Base-by-base conservation (phyloP, 192 early-diverging fungal genomes). In the Piromyces finnis region DNA sequence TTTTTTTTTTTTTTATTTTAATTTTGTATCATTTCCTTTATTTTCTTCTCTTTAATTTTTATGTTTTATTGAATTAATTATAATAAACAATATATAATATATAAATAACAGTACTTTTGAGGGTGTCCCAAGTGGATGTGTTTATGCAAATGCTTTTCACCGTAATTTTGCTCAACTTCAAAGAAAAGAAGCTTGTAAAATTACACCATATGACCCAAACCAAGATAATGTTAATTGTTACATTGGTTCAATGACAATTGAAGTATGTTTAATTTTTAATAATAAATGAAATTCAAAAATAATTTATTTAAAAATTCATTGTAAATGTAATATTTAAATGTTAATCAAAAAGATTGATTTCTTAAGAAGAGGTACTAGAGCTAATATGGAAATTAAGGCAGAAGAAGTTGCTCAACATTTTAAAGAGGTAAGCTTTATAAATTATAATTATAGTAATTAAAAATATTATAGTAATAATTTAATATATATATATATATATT, bases 381-480 rank as follows among this genome's bases (percentile, higher is more conserved):
- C 83, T 14, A 82, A 84, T 12, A 88, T 92, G 29, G 86, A 87
- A 29, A 89, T 94, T 77, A 93, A 95, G 80, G 87, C 91, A 12
- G 92, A 92, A 77, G 92, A 95, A 51, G 88, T 96, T 82, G 86
- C 88, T 29, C 84, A 89, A 78, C 82, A 89, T 12, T 90, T 95
- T 78, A 79, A 81, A n/a, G 78, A 83, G 29, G 88, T 91, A 86
- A 81, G 83, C 79, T 78, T 28, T 27, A 6, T 29, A 26, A 5
- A 32, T 16, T 17, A 82, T 22, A 78, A 77, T 82, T 35, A 35
- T 35, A 12, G 12, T 35, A 7, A 35, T 84, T 82, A 85, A 39
- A 83, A 82, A 22, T 77, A 27, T 29, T 79, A 59, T 28, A 29
- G 3, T 51, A 17, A 27, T 17, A 78, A 26, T 27, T 51, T 77